Percentiles rank a stretch among this genome's conserved stretches.
These are phyloP conservation scores for Thraustochytrium sp. DNA, from an alignment of 352 stramenopile genomes.

Conservation along the genomic window DNA sequence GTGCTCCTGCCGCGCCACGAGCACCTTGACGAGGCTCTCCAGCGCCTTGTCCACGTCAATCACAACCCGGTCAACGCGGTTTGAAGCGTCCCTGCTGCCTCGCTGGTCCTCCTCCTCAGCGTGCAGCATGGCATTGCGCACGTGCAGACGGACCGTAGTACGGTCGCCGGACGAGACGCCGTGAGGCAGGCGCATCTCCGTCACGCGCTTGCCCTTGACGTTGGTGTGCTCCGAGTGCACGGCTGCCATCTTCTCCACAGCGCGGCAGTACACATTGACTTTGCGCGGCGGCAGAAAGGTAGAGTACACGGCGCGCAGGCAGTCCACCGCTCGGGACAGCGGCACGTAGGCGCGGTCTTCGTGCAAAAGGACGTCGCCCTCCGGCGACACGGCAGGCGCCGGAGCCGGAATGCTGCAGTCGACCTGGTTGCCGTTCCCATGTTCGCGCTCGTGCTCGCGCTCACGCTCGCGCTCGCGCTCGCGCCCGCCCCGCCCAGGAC, in stretches of 20 bases:
- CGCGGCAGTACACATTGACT: conserved; percentile 33
- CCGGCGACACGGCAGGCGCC: not conserved
- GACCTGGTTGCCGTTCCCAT: not conserved
- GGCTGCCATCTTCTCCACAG: conserved; percentile 22
- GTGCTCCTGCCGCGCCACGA: not conserved
- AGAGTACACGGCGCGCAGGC: not conserved
- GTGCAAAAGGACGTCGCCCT: not conserved
- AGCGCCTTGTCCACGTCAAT: not conserved
- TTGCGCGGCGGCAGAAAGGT: conserved; percentile 37
- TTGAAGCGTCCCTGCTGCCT: not conserved
- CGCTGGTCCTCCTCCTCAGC: not conserved
- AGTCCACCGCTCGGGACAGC: not conserved
- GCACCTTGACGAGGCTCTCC: conserved; percentile 32
- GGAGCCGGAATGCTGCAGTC: not conserved
- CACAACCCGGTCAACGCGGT: not conserved
- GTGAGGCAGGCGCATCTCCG: conserved; percentile 14
- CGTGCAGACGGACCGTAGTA: conserved; percentile 36
- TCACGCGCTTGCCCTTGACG: not conserved
- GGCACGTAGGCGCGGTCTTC: conserved; percentile 30
- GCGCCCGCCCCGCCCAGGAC: too few species aligned
- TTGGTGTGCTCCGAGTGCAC: conserved; percentile 26
- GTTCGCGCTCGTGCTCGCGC: not conserved
- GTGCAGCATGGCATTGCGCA: conserved; percentile 33
- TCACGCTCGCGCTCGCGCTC: too few species aligned
- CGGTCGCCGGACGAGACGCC: conserved; percentile 24